Base-by-base conservation (phyloP, 129 eudicot species). In the Rutidosis leptorrhynchoides region DNA sequence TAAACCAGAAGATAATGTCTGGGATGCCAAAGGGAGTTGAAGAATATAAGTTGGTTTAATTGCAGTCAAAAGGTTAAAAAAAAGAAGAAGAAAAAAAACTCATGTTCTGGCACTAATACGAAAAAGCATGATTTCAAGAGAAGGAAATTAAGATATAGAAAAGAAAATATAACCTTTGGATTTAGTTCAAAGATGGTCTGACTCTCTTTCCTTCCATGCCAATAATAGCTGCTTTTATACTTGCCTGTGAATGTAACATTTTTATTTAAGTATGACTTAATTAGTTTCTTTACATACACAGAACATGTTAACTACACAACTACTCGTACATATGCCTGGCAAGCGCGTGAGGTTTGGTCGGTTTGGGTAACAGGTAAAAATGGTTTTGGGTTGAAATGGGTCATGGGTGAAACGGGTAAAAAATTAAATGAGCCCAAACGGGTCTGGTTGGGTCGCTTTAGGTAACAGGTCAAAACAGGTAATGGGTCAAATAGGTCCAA, bases 121-220 rank as follows among this genome's bases (percentile, higher is more conserved):
- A 49, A 48, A 65, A 78, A 23, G 11, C 68, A 67, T 74, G 61
- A 45, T 69, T 32, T 27, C 33, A 49, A 28, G 8, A 15, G 52
- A 3, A 11, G 40, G 8, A 37, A 30, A 1, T 12, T 30, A 25
- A 24, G 48, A 28, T 62, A 28, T 66, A 37, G 45, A 49, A 35
- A 54, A 53, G 48, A 46, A 64, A 56, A 25, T 28, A 73, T 51
- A 68, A 94, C 99, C 95, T 94, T 84, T 28, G 99, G 99, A 72
- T 94, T 94, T 65, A 94, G 82, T 81, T 94, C 97, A 46, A 86
- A 90, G 67, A 58, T 84, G 42, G 95, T 84, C 51, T 63, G 61
- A 68, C 79, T 83, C 75, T 94, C 97, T 89, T 75, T 75, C 40
- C 99, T 79, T 68, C 99, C 99, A 81, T 94, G 99, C 99, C 99